Percentiles rank a stretch among this genome's conserved stretches.
Evolutionary conservation across 441 rosid species (phyloP).

Genomic region (Eruca vesicaria): DNA sequence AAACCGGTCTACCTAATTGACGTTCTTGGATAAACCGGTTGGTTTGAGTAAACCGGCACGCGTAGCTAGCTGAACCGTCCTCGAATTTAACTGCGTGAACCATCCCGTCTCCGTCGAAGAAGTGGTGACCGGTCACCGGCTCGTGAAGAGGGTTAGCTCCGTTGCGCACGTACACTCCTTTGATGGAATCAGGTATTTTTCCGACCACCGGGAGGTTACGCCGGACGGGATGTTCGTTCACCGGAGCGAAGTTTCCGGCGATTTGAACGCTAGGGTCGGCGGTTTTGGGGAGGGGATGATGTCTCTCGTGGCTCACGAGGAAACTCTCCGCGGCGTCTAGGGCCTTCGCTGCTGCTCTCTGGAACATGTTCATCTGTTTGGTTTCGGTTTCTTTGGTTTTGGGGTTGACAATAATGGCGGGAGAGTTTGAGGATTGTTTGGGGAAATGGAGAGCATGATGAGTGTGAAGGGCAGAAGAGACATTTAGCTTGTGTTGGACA

Average conservation of each 20-base stretch:
- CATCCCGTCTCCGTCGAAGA: too few relatives aligned
- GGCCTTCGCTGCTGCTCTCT: conserved; percentile 48
- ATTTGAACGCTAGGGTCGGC: conserved; percentile 63
- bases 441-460: conserved; percentile 47
- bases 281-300: conserved; percentile 55
- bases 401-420: conserved; percentile 33
- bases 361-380: conserved; percentile 50
- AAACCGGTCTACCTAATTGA: conserved; percentile 56
- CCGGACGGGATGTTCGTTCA: conserved; percentile 49
- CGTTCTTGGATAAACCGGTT: conserved; percentile 59
- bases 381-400: conserved; percentile 17
- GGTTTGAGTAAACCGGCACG: too few relatives aligned
- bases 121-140: conserved; percentile 74
- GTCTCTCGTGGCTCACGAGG: conserved; percentile 47
- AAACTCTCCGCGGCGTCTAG: conserved; percentile 50
- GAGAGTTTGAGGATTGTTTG: conserved; percentile 34
- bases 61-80: too few relatives aligned
- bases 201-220: conserved; percentile 52
- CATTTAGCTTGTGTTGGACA: conserved; percentile 24
- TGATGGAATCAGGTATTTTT: conserved; percentile 47
- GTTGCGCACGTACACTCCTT: conserved; percentile 64
- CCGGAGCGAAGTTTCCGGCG: conserved; percentile 72
- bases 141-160: conserved; percentile 76
- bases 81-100: too few relatives aligned
- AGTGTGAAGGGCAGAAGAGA: conserved; percentile 40